Evolutionary conservation across 805 yeast species (phyloP).

Genomic region (Gaillardinia entomophila): DNA sequence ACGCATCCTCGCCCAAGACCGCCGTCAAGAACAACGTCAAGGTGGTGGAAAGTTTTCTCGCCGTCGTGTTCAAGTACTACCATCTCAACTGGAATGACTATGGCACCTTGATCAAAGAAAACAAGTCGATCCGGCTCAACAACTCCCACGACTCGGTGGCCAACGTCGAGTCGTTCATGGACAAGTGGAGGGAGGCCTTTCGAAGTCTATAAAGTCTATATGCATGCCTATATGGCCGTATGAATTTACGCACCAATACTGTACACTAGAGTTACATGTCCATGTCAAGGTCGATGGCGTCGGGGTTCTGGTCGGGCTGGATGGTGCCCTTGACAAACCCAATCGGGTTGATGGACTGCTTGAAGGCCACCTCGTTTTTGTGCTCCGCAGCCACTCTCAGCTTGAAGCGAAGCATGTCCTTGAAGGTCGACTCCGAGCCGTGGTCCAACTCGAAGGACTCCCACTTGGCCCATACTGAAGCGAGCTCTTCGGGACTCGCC

Average conservation of each 20-base stretch:
- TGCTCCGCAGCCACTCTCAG: slow-evolving; percentile 29
- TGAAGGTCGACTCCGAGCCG: slow-evolving; percentile 70
- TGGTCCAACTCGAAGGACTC: slow-evolving; percentile 62
- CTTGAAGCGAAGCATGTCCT: slow-evolving; percentile 64
- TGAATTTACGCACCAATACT: background rate
- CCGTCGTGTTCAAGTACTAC: slow-evolving; percentile 30
- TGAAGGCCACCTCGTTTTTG: slow-evolving; percentile 8
- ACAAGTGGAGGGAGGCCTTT: slow-evolving; percentile 30
- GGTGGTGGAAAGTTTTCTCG: slow-evolving; percentile 25
- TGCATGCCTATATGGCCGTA: too few relatives aligned
- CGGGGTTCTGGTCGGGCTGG: slow-evolving; percentile 38
- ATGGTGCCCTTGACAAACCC: slow-evolving; percentile 33
- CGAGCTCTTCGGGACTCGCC: slow-evolving; percentile 15
- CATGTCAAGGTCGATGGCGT: slow-evolving; percentile 57
- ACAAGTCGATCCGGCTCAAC: slow-evolving; percentile 34
- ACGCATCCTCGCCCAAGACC: slow-evolving; percentile 26
- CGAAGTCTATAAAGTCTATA: slow-evolving; percentile 17
- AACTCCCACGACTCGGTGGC: slow-evolving; percentile 24
- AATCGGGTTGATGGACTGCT: slow-evolving; percentile 23
- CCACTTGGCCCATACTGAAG: slow-evolving; percentile 59
- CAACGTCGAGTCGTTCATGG: slow-evolving; percentile 31
- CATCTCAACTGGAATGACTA: slow-evolving; percentile 37
- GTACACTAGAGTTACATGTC: slow-evolving; percentile 12
- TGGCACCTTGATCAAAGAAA: slow-evolving; percentile 25
- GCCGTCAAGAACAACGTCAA: slow-evolving; percentile 22